phyloP scores from a whole-genome alignment of 2,329 filamentous ascomycete genomes.

The Cytospora piceicola region DNA sequence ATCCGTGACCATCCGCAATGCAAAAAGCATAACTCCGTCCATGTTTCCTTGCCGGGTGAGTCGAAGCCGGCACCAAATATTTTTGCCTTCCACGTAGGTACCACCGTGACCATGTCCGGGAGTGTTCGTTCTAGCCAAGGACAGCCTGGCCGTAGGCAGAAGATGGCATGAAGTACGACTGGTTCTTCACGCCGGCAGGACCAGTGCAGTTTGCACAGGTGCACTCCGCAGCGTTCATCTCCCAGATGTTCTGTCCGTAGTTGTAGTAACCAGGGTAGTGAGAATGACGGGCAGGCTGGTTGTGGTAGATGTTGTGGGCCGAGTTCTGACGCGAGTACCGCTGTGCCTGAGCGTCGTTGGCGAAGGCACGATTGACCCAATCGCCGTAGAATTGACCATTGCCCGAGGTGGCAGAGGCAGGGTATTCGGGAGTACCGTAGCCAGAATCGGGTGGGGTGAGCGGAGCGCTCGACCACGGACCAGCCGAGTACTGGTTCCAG shows the following conservation, averaged over 20 bases:
- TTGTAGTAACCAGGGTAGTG: constrained; percentile 49
- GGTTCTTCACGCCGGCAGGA: constrained; percentile 47
- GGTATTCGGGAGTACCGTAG: constrained; percentile 64
- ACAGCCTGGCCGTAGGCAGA: constrained; percentile 59
- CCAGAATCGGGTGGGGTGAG: constrained; percentile 65
- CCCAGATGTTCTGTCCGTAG: constrained; percentile 55
- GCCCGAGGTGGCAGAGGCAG: constrained; percentile 57
- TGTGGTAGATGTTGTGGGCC: constrained; percentile 43
- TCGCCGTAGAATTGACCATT: constrained; percentile 59
- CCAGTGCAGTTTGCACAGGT: constrained; percentile 52
- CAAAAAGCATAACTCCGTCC: constrained; percentile 26
- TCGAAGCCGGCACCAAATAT: not conserved
- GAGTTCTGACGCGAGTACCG: constrained; percentile 44
- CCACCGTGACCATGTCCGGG: not conserved
- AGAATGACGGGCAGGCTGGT: constrained; percentile 46
- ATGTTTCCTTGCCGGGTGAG: constrained; percentile 17
- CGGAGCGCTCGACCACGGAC: constrained; percentile 47
- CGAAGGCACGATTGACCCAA: constrained; percentile 53
- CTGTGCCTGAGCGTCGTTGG: constrained; percentile 46
- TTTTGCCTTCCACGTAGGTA: not conserved
- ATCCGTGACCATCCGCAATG: constrained; percentile 30
- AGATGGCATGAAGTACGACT: constrained; percentile 49
- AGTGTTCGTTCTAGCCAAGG: constrained; percentile 48
- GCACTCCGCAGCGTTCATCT: constrained; percentile 55
- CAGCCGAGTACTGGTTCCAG: constrained; percentile 48